Conservation (phyloP, 139 green algal genomes). For the Chloropicon primus region DNA sequence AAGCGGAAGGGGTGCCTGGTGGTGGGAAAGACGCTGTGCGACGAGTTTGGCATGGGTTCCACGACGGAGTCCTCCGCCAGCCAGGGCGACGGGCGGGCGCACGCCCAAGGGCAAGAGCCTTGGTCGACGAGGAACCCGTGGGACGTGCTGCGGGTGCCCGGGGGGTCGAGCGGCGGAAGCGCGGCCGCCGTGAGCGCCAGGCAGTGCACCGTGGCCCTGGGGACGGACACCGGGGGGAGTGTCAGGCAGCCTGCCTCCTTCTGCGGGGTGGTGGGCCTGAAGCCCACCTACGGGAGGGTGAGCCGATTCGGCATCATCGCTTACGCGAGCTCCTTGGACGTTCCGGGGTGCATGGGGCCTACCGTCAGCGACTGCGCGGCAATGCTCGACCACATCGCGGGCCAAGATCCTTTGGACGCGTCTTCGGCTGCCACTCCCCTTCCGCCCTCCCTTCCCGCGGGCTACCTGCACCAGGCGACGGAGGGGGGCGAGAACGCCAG, state of each 20-base stretch:
- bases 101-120: too few species aligned
- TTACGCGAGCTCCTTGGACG: slow-evolving; percentile 86
- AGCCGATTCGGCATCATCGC: slow-evolving; percentile 82
- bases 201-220: slow-evolving; percentile 58
- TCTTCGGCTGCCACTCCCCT: slow-evolving; percentile 30
- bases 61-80: slow-evolving; percentile 79
- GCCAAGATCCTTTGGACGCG: slow-evolving; percentile 45
- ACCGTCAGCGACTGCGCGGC: slow-evolving; percentile 75
- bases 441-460: too few species aligned
- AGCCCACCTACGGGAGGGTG: slow-evolving; percentile 90
- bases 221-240: slow-evolving; percentile 84
- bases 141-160: slow-evolving; percentile 50
- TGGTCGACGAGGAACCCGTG: neutral
- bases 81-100: slow-evolving; percentile 44
- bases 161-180: slow-evolving; percentile 85
- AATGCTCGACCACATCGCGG: slow-evolving; percentile 65
- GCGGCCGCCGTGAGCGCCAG: slow-evolving; percentile 77
- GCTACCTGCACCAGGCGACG: slow-evolving; percentile 1
- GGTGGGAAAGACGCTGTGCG: slow-evolving; percentile 94
- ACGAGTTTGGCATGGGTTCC: slow-evolving; percentile 97
- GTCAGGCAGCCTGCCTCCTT: slow-evolving; percentile 91
- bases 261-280: slow-evolving; percentile 90
- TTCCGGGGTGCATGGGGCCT: slow-evolving; percentile 59
- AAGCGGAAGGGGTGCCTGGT: slow-evolving; percentile 61
- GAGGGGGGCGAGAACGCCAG: slow-evolving; percentile 26